These are phyloP conservation scores for Isochrysis galbana DNA, from an alignment of 78 protist genomes.

Conservation along the genomic window DNA sequence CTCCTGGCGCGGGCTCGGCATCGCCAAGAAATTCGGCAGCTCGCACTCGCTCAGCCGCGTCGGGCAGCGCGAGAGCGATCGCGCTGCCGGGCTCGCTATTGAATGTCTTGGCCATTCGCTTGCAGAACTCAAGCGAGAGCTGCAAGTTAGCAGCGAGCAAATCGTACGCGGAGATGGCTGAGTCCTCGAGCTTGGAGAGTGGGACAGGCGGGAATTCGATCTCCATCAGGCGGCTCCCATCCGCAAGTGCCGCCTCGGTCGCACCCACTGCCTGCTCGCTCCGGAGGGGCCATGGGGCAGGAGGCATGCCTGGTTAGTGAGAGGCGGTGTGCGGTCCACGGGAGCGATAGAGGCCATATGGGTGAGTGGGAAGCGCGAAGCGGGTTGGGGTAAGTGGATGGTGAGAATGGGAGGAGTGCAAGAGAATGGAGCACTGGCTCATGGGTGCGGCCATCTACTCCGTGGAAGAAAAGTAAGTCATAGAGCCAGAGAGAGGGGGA, in stretches of 20 bases:
- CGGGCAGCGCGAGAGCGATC: background rate
- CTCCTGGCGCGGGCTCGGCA: background rate
- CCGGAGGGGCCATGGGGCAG: background rate
- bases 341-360: too few species aligned
- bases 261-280: background rate
- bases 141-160: background rate
- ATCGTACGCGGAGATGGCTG: background rate
- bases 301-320: too few species aligned
- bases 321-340: too few species aligned
- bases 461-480: too few species aligned
- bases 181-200: background rate
- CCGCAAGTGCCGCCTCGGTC: background rate
- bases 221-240: background rate
- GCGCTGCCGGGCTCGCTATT: background rate
- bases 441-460: too few species aligned
- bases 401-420: too few species aligned
- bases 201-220: slow-evolving; percentile 6
- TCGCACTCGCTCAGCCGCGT: background rate
- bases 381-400: too few species aligned
- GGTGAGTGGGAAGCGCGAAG: too few species aligned
- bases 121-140: background rate
- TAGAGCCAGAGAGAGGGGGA: too few species aligned
- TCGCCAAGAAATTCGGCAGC: background rate
- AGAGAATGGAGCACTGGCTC: too few species aligned
- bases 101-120: background rate